Conservation (phyloP, 2,329 filamentous ascomycete genomes). For the Alternaria rosae region DNA sequence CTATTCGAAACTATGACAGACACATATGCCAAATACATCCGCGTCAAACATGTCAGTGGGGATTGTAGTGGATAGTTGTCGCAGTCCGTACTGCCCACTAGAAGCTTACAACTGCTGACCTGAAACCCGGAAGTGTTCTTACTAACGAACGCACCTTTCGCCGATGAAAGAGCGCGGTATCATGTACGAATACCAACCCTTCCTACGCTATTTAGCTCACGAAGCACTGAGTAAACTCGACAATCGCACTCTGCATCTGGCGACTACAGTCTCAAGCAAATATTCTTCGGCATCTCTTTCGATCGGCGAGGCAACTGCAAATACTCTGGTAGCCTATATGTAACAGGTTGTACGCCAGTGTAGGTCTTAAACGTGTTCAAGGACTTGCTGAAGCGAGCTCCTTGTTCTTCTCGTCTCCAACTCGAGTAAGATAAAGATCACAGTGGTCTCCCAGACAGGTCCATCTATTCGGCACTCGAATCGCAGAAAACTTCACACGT, state of each 20-base stretch:
- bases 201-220: background rate
- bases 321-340: background rate
- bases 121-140: too few species aligned
- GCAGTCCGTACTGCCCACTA: too few species aligned
- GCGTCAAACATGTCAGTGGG: too few species aligned
- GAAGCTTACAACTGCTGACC: too few species aligned
- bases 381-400: background rate
- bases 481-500: too few species aligned
- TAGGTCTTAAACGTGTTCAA: fast-evolving
- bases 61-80: too few species aligned
- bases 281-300: background rate
- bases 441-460: background rate
- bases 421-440: background rate
- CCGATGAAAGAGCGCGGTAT: background rate
- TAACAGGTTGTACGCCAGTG: background rate
- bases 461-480: background rate
- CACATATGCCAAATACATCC: too few species aligned
- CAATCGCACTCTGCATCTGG: background rate
- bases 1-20: too few species aligned
- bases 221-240: background rate
- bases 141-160: too few species aligned
- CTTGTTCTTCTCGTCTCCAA: background rate
- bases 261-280: background rate
- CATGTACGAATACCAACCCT: background rate
- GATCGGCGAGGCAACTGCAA: background rate